Base-by-base conservation (phyloP, 257 asterid genomes). In the Coffea eugenioides region DNA sequence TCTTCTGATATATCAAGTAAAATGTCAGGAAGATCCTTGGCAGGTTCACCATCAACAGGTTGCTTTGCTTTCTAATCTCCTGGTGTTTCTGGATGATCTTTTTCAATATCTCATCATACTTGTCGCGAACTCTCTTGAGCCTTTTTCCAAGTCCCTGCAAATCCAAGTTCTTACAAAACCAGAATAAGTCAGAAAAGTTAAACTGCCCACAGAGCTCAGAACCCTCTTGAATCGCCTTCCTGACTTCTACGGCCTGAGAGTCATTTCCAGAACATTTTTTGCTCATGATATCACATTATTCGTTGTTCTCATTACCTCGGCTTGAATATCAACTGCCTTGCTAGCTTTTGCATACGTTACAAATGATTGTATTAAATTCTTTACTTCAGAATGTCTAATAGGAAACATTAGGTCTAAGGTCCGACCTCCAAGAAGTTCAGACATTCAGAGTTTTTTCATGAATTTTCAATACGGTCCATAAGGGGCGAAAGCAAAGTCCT, bases 381-480 rank as follows among this genome's bases (percentile, higher is more conserved):
- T 79, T 3, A 87, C 78, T 66, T 91, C 97, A 4, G 77, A 79
- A 16, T 77, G 74, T 75, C 97, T 89, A 23, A 91, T 73, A 0
- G 95, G 97, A 70, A 78, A 80, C 69, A 90, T 64, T 18, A 84
- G 79, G 76, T 92, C 94, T 5, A 92, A 77, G 5, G 91, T 90
- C 0, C 77, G 85, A 3, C 90, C 90, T 0, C 94, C 91, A 1
- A 92, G 93, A 36, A 91, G 94, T 67, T 88, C 91, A 23, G 93
- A 86, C 88, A 91, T 90, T 84, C 96, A 91, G 39, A 92, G 73
- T 31, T 90, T 92, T 86, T 89, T 90, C 89, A 90, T 92, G 88
- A 90, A 91, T 81, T 89, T 91, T 93, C 94, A 92, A 76, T 87
- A 91, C 0, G 88, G 73, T 11, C 97, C 97, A 64, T 92, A 91